These are phyloP conservation scores for Rosa hybrid DNA, from an alignment of 331 rosid species.

Conservation along the genomic window DNA sequence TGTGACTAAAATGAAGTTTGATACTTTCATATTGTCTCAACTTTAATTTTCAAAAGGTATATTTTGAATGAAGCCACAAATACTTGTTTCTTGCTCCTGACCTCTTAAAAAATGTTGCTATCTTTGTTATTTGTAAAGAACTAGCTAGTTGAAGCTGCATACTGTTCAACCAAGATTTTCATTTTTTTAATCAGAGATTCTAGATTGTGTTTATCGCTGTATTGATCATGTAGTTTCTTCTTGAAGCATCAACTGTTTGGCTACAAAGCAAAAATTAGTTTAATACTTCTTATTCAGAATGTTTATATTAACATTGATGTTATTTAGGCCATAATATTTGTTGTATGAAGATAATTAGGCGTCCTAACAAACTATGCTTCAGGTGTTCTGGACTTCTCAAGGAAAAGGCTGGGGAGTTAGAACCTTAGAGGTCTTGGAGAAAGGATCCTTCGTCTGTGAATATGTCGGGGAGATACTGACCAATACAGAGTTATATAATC, in stretches of 20 bases:
- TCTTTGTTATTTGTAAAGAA: not conserved
- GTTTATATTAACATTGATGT: not conserved
- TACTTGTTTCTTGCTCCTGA: not conserved
- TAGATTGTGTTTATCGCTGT: not conserved
- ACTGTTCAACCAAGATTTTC: not conserved
- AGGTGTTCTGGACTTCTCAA: constrained; percentile 73
- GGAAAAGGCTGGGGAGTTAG: constrained; percentile 95
- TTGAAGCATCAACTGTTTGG: constrained; percentile 1
- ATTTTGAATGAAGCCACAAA: not conserved
- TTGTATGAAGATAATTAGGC: not conserved
- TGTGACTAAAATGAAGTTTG: not conserved
- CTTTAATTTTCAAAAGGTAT: constrained; percentile 6
- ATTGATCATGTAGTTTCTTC: not conserved
- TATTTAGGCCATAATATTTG: not conserved
- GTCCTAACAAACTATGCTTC: constrained; percentile 19
- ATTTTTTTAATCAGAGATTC: not conserved
- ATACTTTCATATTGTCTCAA: not conserved
- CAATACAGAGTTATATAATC: constrained; percentile 70
- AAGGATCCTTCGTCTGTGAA: constrained; percentile 86
- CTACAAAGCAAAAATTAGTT: not conserved
- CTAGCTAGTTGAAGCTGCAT: not conserved
- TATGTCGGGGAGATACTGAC: constrained; percentile 87
- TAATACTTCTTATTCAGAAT: not conserved
- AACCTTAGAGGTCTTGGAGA: constrained; percentile 68
- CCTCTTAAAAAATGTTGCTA: not conserved